Conservation (phyloP, 306 rosid genomes). For the Prunus mira region DNA sequence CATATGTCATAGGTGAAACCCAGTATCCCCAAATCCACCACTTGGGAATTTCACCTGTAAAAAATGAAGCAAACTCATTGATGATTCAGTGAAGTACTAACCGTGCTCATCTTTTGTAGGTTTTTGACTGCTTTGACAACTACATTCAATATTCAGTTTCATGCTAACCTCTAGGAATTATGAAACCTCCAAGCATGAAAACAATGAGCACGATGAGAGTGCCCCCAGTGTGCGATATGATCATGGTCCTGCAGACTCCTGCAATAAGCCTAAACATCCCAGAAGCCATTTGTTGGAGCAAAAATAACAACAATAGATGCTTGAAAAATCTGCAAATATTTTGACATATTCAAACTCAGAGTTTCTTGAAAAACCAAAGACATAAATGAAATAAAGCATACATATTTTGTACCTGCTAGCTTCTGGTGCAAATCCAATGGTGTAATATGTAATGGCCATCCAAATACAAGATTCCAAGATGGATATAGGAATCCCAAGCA, state of each 20-base stretch:
- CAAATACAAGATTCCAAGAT: conserved; percentile 54
- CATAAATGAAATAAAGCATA: not conserved
- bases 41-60: conserved; percentile 65
- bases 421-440: conserved; percentile 58
- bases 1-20: conserved; percentile 82
- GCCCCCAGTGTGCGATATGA: conserved; percentile 93
- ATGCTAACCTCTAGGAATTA: conserved; percentile 71
- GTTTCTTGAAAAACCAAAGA: not conserved
- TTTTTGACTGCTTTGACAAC: not conserved
- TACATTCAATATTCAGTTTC: not conserved
- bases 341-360: not conserved
- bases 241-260: conserved; percentile 86
- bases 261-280: conserved; percentile 79
- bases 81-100: conserved; percentile 17
- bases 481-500: conserved; percentile 66
- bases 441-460: conserved; percentile 46
- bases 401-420: conserved; percentile 40
- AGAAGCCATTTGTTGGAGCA: conserved; percentile 89
- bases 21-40: conserved; percentile 98
- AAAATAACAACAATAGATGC: conserved; percentile 70
- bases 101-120: not conserved
- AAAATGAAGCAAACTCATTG: conserved; percentile 11
- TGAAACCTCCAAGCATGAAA: conserved; percentile 87
- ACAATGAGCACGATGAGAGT: conserved; percentile 67
- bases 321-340: conserved; percentile 74